phyloP scores from a whole-genome alignment of 2,329 filamentous ascomycete genomes.

The Penicillium sp. region DNA sequence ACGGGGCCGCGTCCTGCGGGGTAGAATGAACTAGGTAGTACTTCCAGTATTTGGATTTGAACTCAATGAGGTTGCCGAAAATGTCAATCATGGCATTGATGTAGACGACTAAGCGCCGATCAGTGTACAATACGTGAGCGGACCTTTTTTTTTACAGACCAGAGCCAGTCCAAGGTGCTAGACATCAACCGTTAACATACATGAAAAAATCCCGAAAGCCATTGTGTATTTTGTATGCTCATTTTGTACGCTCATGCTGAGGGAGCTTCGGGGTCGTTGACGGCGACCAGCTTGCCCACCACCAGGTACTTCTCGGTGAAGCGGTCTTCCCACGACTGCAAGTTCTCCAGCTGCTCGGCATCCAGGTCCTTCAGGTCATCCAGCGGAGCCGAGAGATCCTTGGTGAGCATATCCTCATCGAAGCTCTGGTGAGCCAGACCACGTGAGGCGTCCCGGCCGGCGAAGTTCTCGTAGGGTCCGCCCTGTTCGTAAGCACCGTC shows the following conservation, averaged over 20 bases:
- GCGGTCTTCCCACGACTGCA: conserved; percentile 89
- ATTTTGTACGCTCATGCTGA: conserved; percentile 16
- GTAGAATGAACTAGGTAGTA: too few relatives aligned
- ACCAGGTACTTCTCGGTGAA: conserved; percentile 93
- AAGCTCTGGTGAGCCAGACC: conserved; percentile 91
- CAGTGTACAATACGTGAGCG: too few relatives aligned
- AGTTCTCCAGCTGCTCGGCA: conserved; percentile 75
- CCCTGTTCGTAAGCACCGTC: conserved; percentile 48
- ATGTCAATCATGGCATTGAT: too few relatives aligned
- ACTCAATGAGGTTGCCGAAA: too few relatives aligned
- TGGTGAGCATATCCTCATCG: conserved; percentile 91
- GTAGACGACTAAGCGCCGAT: too few relatives aligned
- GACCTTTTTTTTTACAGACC: too few relatives aligned
- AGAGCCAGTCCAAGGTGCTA: neutral
- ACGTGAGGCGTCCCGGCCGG: conserved; percentile 84
- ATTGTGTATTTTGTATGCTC: neutral
- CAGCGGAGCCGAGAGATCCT: conserved; percentile 81
- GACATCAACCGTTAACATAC: neutral
- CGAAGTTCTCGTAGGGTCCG: conserved; percentile 94
- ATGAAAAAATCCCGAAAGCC: neutral
- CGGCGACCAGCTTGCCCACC: conserved; percentile 81
- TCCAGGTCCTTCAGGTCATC: conserved; percentile 74
- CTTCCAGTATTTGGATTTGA: too few relatives aligned
- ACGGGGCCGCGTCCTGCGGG: too few relatives aligned
- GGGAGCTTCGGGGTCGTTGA: conserved; percentile 51